Conservation (phyloP, 78 protist genomes). For the Mastigamoeba balamuthi region DNA sequence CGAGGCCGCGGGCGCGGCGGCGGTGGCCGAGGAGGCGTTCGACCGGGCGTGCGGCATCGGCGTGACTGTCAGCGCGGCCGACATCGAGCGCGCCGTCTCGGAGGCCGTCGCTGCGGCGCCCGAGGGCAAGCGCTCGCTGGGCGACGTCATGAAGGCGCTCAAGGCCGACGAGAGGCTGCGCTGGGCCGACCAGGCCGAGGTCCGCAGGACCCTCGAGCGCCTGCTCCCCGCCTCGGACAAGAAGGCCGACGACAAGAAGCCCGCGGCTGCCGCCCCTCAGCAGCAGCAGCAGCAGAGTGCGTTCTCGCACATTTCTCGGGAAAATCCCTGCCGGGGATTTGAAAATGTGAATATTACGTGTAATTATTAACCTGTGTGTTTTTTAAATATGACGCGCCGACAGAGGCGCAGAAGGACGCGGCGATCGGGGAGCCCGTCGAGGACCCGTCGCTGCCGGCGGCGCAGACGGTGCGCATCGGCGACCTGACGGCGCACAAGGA, state of each 20-base stretch:
- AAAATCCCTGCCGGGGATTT: too few relatives aligned
- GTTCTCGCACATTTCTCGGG: too few relatives aligned
- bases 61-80: slow-evolving; percentile 12
- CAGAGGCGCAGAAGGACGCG: background rate
- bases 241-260: background rate
- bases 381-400: too few relatives aligned
- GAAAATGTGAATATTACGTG: too few relatives aligned
- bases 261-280: background rate
- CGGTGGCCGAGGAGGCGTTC: slow-evolving; percentile 5
- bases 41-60: slow-evolving; percentile 40
- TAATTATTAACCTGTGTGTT: too few relatives aligned
- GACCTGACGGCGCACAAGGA: slow-evolving; percentile 31
- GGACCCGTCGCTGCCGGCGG: slow-evolving; percentile 18
- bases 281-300: background rate
- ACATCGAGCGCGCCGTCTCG: slow-evolving; percentile 17
- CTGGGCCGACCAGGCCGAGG: background rate
- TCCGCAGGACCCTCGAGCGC: background rate
- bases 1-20: slow-evolving; percentile 3
- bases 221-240: background rate
- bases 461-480: slow-evolving; percentile 31
- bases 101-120: slow-evolving; percentile 6
- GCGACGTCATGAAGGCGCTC: background rate
- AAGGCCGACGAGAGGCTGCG: background rate
- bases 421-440: background rate
- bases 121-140: background rate